Percentiles rank a stretch among this genome's conserved stretches.
These are phyloP conservation scores for Moricandia moricandioides DNA, from an alignment of 345 rosid species.

Conservation along the genomic window DNA sequence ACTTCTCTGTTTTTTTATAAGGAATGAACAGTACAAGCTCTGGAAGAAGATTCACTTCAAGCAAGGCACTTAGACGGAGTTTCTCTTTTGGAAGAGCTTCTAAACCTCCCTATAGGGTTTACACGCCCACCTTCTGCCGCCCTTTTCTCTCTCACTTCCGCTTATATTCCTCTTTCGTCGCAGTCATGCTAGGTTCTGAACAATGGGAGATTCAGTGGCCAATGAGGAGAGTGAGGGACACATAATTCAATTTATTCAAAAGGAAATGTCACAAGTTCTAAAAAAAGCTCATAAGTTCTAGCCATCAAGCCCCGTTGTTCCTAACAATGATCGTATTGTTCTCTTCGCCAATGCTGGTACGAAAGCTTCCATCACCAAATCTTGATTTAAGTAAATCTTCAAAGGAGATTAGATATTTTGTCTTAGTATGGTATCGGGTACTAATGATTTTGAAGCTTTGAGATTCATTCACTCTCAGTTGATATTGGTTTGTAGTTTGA, in stretches of 20 bases:
- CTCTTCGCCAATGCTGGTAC: constrained; percentile 92
- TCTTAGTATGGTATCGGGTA: not conserved
- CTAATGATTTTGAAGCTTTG: not conserved
- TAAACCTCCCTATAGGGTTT: constrained; percentile 35
- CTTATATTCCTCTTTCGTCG: not conserved
- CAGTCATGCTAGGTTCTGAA: constrained; percentile 38
- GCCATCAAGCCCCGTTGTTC: constrained; percentile 96
- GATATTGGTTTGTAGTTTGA: not conserved
- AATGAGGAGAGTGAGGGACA: constrained; percentile 68
- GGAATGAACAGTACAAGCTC: too few species aligned
- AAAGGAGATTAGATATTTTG: not conserved
- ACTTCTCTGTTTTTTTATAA: not conserved
- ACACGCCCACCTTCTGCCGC: constrained; percentile 26
- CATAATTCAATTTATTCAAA: constrained; percentile 65
- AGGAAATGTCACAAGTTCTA: constrained; percentile 45
- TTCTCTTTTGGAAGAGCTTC: not conserved
- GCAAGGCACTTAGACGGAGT: too few species aligned
- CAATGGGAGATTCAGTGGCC: constrained; percentile 55
- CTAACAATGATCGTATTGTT: constrained; percentile 82
- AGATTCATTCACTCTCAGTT: too few species aligned
- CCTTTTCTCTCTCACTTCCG: not conserved
- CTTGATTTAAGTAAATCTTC: not conserved
- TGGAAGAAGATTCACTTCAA: too few species aligned
- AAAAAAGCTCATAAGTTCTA: constrained; percentile 39
- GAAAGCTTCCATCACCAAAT: not conserved